Evolutionary conservation across 257 asterid genomes (phyloP), one percentile per base, ranked within the genome.

Genomic region (Scutellaria minor): DNA sequence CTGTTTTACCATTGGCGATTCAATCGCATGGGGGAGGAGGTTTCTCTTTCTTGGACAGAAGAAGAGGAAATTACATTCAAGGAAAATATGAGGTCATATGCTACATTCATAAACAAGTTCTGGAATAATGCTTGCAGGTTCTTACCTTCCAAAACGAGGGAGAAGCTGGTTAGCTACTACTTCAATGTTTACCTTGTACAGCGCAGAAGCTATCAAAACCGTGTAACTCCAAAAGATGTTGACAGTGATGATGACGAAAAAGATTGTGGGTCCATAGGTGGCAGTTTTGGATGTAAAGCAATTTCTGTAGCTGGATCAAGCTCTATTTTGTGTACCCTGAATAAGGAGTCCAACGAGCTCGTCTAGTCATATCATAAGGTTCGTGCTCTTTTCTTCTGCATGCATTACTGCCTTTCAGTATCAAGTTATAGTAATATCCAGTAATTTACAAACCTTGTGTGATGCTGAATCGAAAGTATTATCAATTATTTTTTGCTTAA

Each of bases 191-290:
- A 68, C 68, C 74, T 88, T 24, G 58, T 85, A 41, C 85, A 70
- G 66, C 87, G 95, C 44, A 85, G 97, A 72, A 84, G 85, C 64
- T 92, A 92, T 64, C 97, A 92, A 65, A 92, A 92, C 67, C 87
- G 97, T 52, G 92, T 82, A 14, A 83, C 78, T 47, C 98, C 96
- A 35, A 71, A 61, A 15, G 88, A 90, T 45, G 72, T 87, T 7
- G 90, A 92, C 55, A 92, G 98, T 78, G 98, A 92, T 79, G 95
- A 90, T 83, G 97, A 92, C 48, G 97, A 90, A 62, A 85, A 71
- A 40, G 86, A 76, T 24, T 80, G 85, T 71, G 97, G 96, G 18
- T 66, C 81, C n/a, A 74, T 90, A 10, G 97, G 98, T n/a, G 87
- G 67, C 63, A 57, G 79, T 68, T 85, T 87, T 48, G 96, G 96